Base-by-base conservation (phyloP, 2,329 filamentous ascomycete genomes). In the Beauveria caledonica region DNA sequence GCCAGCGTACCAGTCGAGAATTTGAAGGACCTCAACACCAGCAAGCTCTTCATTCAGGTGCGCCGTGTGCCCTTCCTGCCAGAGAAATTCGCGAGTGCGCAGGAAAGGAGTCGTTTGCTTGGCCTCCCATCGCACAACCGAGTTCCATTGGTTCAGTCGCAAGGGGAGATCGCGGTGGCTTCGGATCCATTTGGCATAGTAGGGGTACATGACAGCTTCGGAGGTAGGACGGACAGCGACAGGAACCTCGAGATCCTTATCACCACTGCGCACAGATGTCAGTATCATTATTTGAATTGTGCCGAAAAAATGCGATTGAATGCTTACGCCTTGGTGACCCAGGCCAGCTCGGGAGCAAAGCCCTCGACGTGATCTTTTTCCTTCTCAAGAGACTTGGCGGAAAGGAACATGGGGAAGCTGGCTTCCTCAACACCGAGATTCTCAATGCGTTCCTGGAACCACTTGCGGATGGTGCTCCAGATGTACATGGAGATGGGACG, bases 281-380 rank as follows among this genome's bases (percentile, higher is more conserved):
- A 68, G 48, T 17, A 39, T 40, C 3, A 5, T 48, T n/a, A 8
- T 9, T n/a, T 9, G 2, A 19, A 15, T 15, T 45, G 23, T 13
- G 36, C n/a, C 23, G 15, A 9, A 13, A 15, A 3, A 19, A 15
- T 29, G 3, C n/a, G 21, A 36, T 60, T 45, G 55, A 21, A 19
- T 33, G 78, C 83, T 76, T 75, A 87, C 80, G 87, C 89, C 74
- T 90, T 90, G 57, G 90, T 94, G 29, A 94, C 90, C 90, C 90
- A 94, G 60, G 90, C 90, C 66, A 94, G 83, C 74, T 94, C 90
- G 39, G 94, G 92, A 57, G 94, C 94, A 73, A 99, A 99, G n/a
- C 94, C 94, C 75, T 99, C 93, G 64, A 99, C 89, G 74, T 99
- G 94, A 69, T 94, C 90, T 82, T 97, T 97, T 76, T 97, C 92